phyloP scores from a whole-genome alignment of 768 basidiomycete species.

The Harrya chromipes region DNA sequence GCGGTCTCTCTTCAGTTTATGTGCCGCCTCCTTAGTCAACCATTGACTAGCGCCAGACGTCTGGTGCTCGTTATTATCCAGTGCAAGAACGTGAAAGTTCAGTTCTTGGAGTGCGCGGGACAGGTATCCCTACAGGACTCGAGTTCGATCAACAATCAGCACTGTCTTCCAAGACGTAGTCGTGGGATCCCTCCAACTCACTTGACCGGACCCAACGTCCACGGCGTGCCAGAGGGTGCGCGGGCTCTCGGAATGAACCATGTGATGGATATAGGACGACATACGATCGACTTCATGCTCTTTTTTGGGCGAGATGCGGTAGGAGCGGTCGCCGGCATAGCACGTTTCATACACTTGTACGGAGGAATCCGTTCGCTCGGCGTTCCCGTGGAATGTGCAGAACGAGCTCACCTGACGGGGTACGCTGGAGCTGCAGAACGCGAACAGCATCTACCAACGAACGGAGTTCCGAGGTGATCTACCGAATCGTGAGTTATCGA shows the following conservation, averaged over 20 bases:
- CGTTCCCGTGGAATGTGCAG: background rate
- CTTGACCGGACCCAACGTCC: slow-evolving; percentile 75
- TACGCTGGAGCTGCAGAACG: slow-evolving; percentile 26
- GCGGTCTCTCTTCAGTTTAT: slow-evolving; percentile 14
- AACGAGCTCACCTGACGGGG: slow-evolving; percentile 12
- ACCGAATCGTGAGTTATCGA: background rate
- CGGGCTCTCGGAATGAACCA: slow-evolving; percentile 30
- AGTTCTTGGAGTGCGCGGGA: slow-evolving; percentile 45
- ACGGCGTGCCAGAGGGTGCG: slow-evolving; percentile 45
- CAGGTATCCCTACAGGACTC: slow-evolving; percentile 51
- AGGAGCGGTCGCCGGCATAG: slow-evolving; percentile 8
- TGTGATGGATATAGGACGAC: slow-evolving; percentile 47
- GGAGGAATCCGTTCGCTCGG: background rate
- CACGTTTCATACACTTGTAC: slow-evolving; percentile 7
- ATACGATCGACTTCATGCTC: slow-evolving; percentile 67
- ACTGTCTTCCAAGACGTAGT: background rate
- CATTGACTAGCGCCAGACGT: slow-evolving; percentile 54
- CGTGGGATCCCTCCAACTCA: slow-evolving; percentile 22
- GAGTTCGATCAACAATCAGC: background rate
- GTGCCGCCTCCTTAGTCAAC: slow-evolving; percentile 27
- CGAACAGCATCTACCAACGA: slow-evolving; percentile 24
- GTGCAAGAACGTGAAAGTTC: slow-evolving; percentile 54
- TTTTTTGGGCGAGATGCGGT: slow-evolving; percentile 76
- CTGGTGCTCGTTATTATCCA: slow-evolving; percentile 61
- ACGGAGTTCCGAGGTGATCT: slow-evolving; percentile 25